phyloP scores from a whole-genome alignment of 177 flowering plant genomes.

The Vitis hybrid region DNA sequence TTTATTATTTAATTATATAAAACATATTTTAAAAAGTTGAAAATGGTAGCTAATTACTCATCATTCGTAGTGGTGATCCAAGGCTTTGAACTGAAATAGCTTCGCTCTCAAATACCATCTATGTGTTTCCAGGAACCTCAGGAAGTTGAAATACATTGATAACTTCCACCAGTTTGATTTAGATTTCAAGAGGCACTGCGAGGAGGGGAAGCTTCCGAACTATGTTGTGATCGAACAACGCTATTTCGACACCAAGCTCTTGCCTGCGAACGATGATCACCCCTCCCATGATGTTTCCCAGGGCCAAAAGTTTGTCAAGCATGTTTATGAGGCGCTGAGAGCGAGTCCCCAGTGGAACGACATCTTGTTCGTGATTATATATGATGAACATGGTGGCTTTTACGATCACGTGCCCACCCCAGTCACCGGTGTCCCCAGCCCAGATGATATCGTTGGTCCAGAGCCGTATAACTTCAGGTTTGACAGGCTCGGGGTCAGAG shows the following conservation, averaged over 20 bases:
- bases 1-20: no score
- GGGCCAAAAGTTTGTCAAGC: conserved; percentile 42
- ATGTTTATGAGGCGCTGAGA: conserved; percentile 40
- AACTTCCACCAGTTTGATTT: conserved; percentile 37
- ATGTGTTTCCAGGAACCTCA: conserved; percentile 26
- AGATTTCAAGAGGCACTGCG: conserved; percentile 34
- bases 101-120: no score
- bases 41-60: no score
- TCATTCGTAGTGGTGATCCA: no score
- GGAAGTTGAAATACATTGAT: conserved; percentile 35
- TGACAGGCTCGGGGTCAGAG: conserved; percentile 78
- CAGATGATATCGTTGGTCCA: conserved; percentile 65
- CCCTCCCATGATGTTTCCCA: conserved; percentile 40
- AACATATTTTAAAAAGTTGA: no score
- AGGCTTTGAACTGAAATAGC: no score
- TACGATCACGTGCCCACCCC: conserved; percentile 87
- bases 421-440: conserved; percentile 59
- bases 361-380: conserved; percentile 27
- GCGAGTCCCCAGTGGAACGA: conserved; percentile 50
- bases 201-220: conserved; percentile 45
- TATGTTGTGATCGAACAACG: conserved; percentile 40
- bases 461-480: conserved; percentile 63
- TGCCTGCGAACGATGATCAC: conserved; percentile 45
- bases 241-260: conserved; percentile 20
- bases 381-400: conserved; percentile 50